Evolutionary conservation across 257 asterid genomes (phyloP), one percentile per base, ranked within the genome.

Genomic region (Capsicum pubescens): DNA sequence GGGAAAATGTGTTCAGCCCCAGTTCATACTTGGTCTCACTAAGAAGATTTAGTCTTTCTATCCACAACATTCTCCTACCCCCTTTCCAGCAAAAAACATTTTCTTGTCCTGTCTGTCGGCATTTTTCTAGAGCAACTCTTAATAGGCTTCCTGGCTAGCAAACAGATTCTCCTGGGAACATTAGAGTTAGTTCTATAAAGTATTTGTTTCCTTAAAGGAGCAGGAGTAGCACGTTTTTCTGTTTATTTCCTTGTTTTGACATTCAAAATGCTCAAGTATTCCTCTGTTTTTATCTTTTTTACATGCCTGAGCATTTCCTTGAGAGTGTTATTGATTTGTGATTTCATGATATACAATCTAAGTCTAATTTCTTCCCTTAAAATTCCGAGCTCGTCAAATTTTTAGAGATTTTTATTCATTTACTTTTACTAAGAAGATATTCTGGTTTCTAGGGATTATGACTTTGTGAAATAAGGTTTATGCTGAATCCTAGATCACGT

Each of bases 381-480:
- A 44, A 44, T 70, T 39, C 7, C 4, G n/a, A 39, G 54, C 52
- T 15, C 19, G 19, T 39, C 13, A 68, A 68, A 19, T 39, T 39
- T 39, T 39, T 8, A 39, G 14, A 68, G 26, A 68, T 39, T 68
- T 68, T 15, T 44, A 9, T 70, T 44, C 57, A 35, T 69, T 69
- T 36, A 16, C 44, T 17, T 70, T 70, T 70, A 16, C 35, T 44
- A 14, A 16, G n/a, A 59, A 39, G 12, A 39, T 39, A 69, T 15
- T 68, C 54, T 39, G n/a, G 32, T 39, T 69, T 0, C 55, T 4
- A 42, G 15, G 78, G 35, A 70, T 17, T 16, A 42, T 42, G 78
- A 70, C 78, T 16, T 70, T 39, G 78, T 70, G 78, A 42, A 69
- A 39, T 69, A 69, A 69, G 32, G 54, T 39, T 39, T 8, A 70